phyloP scores from a whole-genome alignment of 495 filamentous ascomycete genomes.

The Apodospora peruviana region DNA sequence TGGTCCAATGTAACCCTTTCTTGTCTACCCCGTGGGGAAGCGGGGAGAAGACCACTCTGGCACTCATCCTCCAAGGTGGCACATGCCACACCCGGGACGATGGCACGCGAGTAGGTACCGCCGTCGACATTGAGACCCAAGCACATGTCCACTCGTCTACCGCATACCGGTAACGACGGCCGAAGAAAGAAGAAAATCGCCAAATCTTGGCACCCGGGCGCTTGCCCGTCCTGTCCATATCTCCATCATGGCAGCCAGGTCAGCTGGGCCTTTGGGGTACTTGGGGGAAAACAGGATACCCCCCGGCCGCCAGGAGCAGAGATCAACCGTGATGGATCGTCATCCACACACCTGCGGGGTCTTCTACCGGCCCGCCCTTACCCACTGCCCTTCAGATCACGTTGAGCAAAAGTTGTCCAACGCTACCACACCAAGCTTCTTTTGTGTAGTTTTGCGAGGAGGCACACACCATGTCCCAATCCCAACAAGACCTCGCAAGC shows the following conservation, averaged over 20 bases:
- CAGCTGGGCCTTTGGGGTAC: constrained; percentile 10
- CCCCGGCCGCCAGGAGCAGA: too few relatives aligned
- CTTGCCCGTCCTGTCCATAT: constrained; percentile 19
- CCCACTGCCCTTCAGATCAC: neutral
- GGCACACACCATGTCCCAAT: too few relatives aligned
- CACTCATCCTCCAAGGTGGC: neutral
- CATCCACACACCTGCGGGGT: neutral
- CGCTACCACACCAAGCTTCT: neutral
- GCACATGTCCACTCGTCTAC: neutral
- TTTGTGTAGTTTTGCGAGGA: neutral
- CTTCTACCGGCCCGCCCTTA: neutral
- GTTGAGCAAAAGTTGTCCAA: neutral
- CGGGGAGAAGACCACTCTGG: too few relatives aligned
- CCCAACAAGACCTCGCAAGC: too few relatives aligned
- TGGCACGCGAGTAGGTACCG: neutral
- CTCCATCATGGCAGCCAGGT: constrained; percentile 16
- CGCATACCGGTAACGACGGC: constrained; percentile 4
- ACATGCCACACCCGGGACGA: neutral
- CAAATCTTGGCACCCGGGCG: too few relatives aligned
- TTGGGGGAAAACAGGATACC: neutral
- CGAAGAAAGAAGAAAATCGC: constrained; percentile 1
- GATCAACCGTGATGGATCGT: too few relatives aligned
- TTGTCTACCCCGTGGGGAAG: neutral
- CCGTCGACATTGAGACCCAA: constrained; percentile 1
- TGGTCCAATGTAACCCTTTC: too few relatives aligned